A percentile compares a stretch with the other conserved stretches of the same genome.
Conservation (phyloP, 2,329 filamentous ascomycete species). For the Fusarium caatingaense region DNA sequence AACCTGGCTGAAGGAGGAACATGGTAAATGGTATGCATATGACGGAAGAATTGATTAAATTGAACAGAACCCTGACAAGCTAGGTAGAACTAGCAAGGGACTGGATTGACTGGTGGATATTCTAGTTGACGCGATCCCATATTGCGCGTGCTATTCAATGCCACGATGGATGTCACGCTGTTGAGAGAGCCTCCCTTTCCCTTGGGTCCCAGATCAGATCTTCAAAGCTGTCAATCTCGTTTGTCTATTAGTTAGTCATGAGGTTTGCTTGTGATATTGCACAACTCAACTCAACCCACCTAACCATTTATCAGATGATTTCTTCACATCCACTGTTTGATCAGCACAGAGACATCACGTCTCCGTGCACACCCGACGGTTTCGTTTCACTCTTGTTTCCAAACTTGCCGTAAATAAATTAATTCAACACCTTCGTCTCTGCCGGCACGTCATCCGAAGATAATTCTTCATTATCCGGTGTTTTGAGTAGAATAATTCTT, state of each 20-base stretch:
- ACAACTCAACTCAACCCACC: neutral
- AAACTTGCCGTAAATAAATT: slow-evolving; percentile 13
- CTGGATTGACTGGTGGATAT: slow-evolving; percentile 27
- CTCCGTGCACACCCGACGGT: slow-evolving; percentile 23
- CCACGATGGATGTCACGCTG: neutral
- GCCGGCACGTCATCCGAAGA: slow-evolving; percentile 22
- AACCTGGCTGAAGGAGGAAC: neutral
- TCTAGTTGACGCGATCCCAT: slow-evolving; percentile 16
- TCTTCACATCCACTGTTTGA: neutral
- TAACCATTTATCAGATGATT: slow-evolving; percentile 10
- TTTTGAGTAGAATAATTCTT: neutral
- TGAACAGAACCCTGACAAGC: neutral
- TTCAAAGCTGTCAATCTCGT: slow-evolving; percentile 30
- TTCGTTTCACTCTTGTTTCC: slow-evolving; percentile 35
- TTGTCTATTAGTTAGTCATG: neutral
- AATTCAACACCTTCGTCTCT: neutral
- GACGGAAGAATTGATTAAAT: slow-evolving; percentile 1
- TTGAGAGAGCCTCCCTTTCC: neutral
- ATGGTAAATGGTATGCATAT: neutral
- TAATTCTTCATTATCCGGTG: neutral
- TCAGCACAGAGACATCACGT: slow-evolving; percentile 9
- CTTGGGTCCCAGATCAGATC: slow-evolving; percentile 27
- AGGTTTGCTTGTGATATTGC: slow-evolving; percentile 2
- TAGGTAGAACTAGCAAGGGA: neutral
- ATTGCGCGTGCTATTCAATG: neutral